A percentile compares a stretch with the other conserved stretches of the same genome.
Conservation (phyloP, 108 stramenopile genomes). For the Cyclotella sp. region DNA sequence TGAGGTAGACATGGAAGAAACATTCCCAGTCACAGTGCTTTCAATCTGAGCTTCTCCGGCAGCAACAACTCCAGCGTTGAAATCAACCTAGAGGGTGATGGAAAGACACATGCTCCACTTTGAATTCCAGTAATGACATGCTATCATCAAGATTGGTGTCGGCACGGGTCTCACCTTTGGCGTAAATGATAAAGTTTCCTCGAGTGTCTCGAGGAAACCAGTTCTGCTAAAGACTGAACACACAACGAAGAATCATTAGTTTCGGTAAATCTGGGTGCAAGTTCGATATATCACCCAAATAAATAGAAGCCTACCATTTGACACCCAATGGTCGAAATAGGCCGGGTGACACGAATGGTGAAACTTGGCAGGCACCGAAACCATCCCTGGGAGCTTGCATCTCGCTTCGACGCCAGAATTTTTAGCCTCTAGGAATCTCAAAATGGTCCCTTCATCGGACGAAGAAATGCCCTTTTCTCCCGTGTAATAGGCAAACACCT, state of each 20-base stretch:
- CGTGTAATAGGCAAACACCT: constrained; percentile 87
- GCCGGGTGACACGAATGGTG: constrained; percentile 59
- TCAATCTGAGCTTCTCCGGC: constrained; percentile 93
- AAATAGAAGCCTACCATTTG: constrained; percentile 35
- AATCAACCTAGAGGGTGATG: constrained; percentile 67
- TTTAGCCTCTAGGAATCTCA: constrained; percentile 75
- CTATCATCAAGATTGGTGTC: background rate
- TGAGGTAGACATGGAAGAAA: constrained; percentile 42
- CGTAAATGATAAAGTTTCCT: constrained; percentile 81
- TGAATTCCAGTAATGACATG: background rate
- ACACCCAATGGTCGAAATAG: constrained; percentile 92
- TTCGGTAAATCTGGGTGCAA: background rate
- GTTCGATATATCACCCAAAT: background rate
- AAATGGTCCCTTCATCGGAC: constrained; percentile 75
- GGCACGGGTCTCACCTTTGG: constrained; percentile 55
- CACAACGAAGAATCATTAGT: background rate
- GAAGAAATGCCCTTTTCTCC: constrained; percentile 39
- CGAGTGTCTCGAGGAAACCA: constrained; percentile 79
- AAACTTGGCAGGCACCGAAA: constrained; percentile 66
- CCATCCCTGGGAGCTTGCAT: constrained; percentile 72
- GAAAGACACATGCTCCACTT: background rate
- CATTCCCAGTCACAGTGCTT: constrained; percentile 88
- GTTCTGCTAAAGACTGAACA: constrained; percentile 72
- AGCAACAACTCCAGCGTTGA: constrained; percentile 92
- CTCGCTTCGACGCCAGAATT: background rate